Evolutionary conservation across 2,329 filamentous ascomycete genomes (phyloP), one percentile per base, ranked within the genome.

Genomic region (Pseudofabraea citricarpa): DNA sequence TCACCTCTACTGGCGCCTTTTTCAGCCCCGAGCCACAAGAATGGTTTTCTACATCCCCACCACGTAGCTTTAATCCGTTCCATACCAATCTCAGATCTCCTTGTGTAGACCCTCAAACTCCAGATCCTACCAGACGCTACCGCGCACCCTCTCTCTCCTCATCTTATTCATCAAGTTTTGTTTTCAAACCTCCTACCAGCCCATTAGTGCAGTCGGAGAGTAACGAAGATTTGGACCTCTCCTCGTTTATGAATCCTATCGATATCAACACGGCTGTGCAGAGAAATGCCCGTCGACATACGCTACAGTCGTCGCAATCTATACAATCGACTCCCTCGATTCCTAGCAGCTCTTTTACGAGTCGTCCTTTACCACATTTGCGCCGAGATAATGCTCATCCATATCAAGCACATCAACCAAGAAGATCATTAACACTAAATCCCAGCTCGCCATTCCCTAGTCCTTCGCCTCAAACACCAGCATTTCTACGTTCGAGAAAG

Each of bases 171-270:
- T 85, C 83, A 2, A 90, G 81, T 55, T 96, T 95, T 62, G 75
- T 86, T 23, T 85, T 95, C 49, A 85, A 91, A 64, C 80, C 87
- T 2, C 91, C 93, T 0, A 97, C 93, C 2, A 97, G 90, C 56
- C 93, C 93, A 12, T 71, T 98, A 9, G 90, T 94, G 1, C 83
- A 96, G 57, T 89, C 90, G 32, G 81, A 89, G 57, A 94, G 84
- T 65, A 93, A 90, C 53, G 83, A 88, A 6, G 88, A 93, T 53
- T 59, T 85, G 18, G 82, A 88, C 45, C 71, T 85, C 37, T 72
- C 79, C 2, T 70, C 76, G 50, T 70, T 70, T 16, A 63, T 74
- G 42, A 71, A 76, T 43, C 64, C 66, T 32, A 71, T 77, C 41
- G 70, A 79, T 37, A 69, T 78, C 26, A 62, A 66, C 27, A 41